Evolutionary conservation across 2,329 filamentous ascomycete species (phyloP).

Genomic region (Aspergillus sp.): DNA sequence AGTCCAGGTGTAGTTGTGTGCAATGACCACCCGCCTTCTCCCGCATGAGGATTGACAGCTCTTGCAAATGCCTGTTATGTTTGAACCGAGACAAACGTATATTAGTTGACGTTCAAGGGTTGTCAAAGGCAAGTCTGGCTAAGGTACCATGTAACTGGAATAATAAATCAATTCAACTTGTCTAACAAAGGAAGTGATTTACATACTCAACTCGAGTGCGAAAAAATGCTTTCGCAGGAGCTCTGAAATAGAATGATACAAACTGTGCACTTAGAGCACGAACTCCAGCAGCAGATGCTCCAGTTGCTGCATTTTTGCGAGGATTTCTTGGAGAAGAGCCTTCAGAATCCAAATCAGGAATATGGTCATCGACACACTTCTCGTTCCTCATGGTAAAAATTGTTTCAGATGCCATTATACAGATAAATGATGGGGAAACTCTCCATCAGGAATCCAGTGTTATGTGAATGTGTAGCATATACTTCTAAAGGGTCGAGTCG

Average conservation of each 20-base stretch:
- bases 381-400: neutral
- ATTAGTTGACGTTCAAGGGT: slow-evolving; percentile 6
- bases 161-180: slow-evolving; percentile 12
- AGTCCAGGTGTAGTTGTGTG: slow-evolving; percentile 58
- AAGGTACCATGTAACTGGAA: slow-evolving; percentile 47
- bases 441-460: too few relatives aligned
- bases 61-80: slow-evolving; percentile 53
- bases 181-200: slow-evolving; percentile 1
- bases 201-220: slow-evolving; percentile 81
- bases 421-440: too few relatives aligned
- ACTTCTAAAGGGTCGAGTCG: too few relatives aligned
- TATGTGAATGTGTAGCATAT: too few relatives aligned
- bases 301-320: slow-evolving; percentile 59
- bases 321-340: slow-evolving; percentile 35
- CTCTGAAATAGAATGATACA: slow-evolving; percentile 86
- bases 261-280: slow-evolving; percentile 78
- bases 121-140: slow-evolving; percentile 3
- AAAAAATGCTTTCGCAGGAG: slow-evolving; percentile 90
- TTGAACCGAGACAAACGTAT: slow-evolving; percentile 2
- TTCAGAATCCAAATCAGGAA: slow-evolving; percentile 13
- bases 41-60: slow-evolving; percentile 55
- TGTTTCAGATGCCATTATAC: neutral
- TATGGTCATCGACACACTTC: slow-evolving; percentile 4
- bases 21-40: slow-evolving; percentile 51
- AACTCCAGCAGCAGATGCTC: slow-evolving; percentile 79